Base-by-base conservation (phyloP, 2,329 filamentous ascomycete genomes). In the Arthrobotrys iridis region DNA sequence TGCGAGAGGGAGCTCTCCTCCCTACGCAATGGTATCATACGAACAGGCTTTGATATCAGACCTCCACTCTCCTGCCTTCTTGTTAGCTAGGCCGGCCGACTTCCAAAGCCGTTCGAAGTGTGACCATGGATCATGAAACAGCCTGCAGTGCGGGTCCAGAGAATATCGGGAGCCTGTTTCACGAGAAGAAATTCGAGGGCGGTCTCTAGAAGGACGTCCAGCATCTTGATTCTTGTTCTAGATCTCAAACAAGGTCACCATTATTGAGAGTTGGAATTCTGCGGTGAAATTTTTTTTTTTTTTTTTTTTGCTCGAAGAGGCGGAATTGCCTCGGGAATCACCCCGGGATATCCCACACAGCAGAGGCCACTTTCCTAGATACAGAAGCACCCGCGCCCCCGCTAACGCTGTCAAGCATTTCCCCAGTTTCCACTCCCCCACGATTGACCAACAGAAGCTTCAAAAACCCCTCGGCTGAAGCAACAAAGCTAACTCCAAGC, bases 401-500 rank as follows among this genome's bases (percentile, higher is more conserved):
- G 70, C 70, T 63, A 62, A 64, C 30, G 43, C 10, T 28, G 40
- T 57, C 45, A 63, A 60, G 59, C 59, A 20, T 45, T 74, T 67
- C 70, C 70, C 68, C 68, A 66, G 68, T 46, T 62, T 73, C 68
- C 55, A 55, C 41, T 74, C 62, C 70, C 70, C 60, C 68, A 73
- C 68, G 59, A 60, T 18, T 20, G 18, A 5, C 28, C 30, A 37
- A 24, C 15, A 35, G 50, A 55, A 35, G 2, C 15, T n/a, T 37
- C 48, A 52, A 7, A 52, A 7, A 20, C 30, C 26, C n/a, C 11
- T 37, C 50, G 28, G 28, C n/a, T 37, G 50, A 37, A 24, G 50
- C 15, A n/a, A 55, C 30, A 55, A 24, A 55, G 50, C 50, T 55
- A 55, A 30, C 18, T 37, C 4, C 30, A 37, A 24, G 30, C 18